Percentiles rank a stretch among this genome's conserved stretches.
Evolutionary conservation across 2,329 filamentous ascomycete species (phyloP).

Genomic region (Botrytis sinoallii): DNA sequence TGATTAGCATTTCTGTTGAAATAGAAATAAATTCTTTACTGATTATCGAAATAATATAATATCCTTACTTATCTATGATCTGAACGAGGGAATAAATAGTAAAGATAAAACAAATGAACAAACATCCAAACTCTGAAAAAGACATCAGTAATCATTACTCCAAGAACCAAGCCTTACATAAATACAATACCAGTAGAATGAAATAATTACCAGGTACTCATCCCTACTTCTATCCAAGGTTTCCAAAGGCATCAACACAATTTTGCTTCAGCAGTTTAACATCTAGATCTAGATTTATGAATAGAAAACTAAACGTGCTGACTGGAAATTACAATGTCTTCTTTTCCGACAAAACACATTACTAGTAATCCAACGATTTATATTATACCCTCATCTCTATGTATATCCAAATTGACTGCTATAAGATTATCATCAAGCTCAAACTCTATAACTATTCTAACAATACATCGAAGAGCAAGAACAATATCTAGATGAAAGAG

Average conservation of each 20-base stretch:
- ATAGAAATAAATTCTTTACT: too few species aligned
- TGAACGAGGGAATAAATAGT: too few species aligned
- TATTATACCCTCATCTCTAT: not conserved
- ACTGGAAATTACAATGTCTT: not conserved
- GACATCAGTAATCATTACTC: not conserved
- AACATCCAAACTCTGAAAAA: not conserved
- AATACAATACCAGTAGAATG: rapidly evolving
- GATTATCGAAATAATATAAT: too few species aligned
- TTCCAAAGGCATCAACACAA: too few species aligned
- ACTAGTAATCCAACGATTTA: too few species aligned
- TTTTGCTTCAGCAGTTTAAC: rapidly evolving
- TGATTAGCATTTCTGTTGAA: rapidly evolving
- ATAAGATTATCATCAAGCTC: not conserved
- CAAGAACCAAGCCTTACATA: not conserved
- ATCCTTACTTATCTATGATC: too few species aligned
- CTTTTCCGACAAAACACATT: too few species aligned
- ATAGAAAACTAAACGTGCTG: not conserved
- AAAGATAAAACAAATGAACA: too few species aligned
- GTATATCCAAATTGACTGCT: not conserved
- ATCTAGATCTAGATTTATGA: not conserved
- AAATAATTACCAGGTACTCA: not conserved
- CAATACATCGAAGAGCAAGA: not conserved
- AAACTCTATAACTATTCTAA: rapidly evolving
- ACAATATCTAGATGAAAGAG: not conserved
- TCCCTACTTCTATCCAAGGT: not conserved